Evolutionary conservation across 2,329 filamentous ascomycete species (phyloP), one percentile per base, ranked within the genome.

Genomic region (Orbilia brochopaga): DNA sequence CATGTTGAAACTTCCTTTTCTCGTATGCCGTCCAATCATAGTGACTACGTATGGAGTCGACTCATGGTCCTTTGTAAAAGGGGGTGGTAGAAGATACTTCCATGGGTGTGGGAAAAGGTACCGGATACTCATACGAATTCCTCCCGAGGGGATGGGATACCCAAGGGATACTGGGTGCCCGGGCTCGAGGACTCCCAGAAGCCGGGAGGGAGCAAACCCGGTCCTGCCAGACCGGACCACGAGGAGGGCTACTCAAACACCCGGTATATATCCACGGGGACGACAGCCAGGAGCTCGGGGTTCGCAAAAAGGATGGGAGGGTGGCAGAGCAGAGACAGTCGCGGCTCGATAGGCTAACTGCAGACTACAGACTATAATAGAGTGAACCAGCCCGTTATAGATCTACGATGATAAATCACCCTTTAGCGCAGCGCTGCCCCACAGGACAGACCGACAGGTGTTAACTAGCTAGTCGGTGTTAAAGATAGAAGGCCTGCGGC

Each of bases 1-100:
- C 67, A 72, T 56, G 50, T 30, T 72, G 67, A 72, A 72, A 72
- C 67, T 50, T 37, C 44, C 55, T 57, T 21, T 46, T 30, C 21
- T 32, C 42, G 55, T 30, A 37, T 52, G 4, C 42, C 21, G 37
- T 54, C 65, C 60, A 72, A 72, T 72, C 55, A 72, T 53, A 21
- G 24, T n/a, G 40, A 17, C 13, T 35, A 65, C n/a, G n/a, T n/a
- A n/a, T n/a, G n/a, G n/a, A n/a, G 23, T 46, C 44, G 40, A 48
- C 59, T 63, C 62, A 72, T 61, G 50, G 51, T 42, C 15, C 32
- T 11, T 11, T 30, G 17, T 17, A 64, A 70, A 59, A 48, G 46
- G 53, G 64, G 48, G 44, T 10, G 10, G 24, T 57, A 57, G 59
- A 32, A 50, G 53, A 65, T 63, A 65, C 54, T 15, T 52, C 24